phyloP scores from a whole-genome alignment of 2,329 filamentous ascomycete species.

The Colletotrichum sp. region DNA sequence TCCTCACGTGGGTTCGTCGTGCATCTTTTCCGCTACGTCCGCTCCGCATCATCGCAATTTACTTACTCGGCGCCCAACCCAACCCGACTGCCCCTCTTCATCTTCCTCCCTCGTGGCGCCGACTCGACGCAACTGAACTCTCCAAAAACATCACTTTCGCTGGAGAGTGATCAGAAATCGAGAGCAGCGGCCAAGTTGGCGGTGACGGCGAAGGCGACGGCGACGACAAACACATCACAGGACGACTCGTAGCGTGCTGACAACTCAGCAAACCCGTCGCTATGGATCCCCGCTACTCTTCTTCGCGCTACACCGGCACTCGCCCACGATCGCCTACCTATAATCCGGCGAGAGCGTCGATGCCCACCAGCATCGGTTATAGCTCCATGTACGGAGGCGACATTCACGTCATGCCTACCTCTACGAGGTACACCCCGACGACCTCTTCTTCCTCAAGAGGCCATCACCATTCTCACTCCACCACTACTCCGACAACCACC shows the following conservation, averaged over 20 bases:
- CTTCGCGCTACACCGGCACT: slow-evolving; percentile 17
- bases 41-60: neutral
- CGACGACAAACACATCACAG: neutral
- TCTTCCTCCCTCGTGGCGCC: neutral
- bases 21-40: slow-evolving; percentile 11
- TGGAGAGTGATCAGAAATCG: neutral
- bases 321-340: slow-evolving; percentile 44
- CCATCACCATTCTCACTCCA: slow-evolving; percentile 15
- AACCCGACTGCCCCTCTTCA: neutral
- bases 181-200: neutral
- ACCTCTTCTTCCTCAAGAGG: slow-evolving; percentile 4
- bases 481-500: slow-evolving; percentile 34
- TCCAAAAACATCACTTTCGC: neutral
- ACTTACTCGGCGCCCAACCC: slow-evolving; percentile 1
- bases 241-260: neutral
- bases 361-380: slow-evolving; percentile 57
- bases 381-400: slow-evolving; percentile 57
- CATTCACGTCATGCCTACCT: slow-evolving; percentile 56
- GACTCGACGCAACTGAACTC: neutral
- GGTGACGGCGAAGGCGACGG: neutral
- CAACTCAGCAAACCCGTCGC: slow-evolving; percentile 6
- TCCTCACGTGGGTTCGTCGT: slow-evolving; percentile 16
- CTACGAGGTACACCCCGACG: slow-evolving; percentile 33
- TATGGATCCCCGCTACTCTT: slow-evolving; percentile 23
- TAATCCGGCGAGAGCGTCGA: slow-evolving; percentile 58